phyloP scores from a whole-genome alignment of 257 asterid species.

The Hygrophila difformis region DNA sequence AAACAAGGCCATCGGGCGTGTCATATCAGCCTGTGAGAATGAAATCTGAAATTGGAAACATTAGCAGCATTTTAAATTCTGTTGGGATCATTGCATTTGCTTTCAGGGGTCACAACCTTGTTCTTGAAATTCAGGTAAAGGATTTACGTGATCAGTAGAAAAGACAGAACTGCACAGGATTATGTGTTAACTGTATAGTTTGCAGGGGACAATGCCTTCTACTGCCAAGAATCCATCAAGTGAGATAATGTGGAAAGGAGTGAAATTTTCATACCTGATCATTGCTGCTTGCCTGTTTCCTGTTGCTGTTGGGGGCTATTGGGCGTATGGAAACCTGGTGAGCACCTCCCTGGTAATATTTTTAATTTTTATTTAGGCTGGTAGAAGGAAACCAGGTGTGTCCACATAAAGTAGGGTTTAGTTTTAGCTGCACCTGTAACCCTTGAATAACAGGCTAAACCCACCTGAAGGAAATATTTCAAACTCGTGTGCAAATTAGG shows the following conservation, averaged over 20 bases:
- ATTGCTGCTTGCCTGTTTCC: constrained; percentile 45
- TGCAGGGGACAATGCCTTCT: constrained; percentile 60
- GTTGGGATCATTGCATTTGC: constrained; percentile 37
- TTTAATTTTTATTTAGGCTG: too few relatives aligned
- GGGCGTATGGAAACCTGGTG: constrained; percentile 62
- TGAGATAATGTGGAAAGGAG: constrained; percentile 63
- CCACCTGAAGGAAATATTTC: background rate
- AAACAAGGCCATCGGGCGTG: constrained; percentile 35
- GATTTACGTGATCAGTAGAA: too few relatives aligned
- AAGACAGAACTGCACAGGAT: background rate
- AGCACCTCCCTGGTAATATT: constrained; percentile 6
- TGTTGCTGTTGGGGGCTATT: constrained; percentile 50
- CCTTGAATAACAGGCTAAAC: too few relatives aligned
- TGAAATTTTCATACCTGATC: constrained; percentile 25
- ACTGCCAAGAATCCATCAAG: constrained; percentile 21
- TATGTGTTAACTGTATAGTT: background rate
- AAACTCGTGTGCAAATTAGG: too few relatives aligned
- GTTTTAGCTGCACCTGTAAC: too few relatives aligned
- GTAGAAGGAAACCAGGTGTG: too few relatives aligned
- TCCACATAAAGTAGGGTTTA: too few relatives aligned
- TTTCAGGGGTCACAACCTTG: constrained; percentile 73
- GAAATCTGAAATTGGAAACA: constrained; percentile 30
- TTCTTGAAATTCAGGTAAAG: constrained; percentile 62
- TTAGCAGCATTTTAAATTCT: constrained; percentile 41
- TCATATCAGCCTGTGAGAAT: constrained; percentile 33